phyloP scores from a whole-genome alignment of 768 basidiomycete genomes.

The Amanita muscaria region DNA sequence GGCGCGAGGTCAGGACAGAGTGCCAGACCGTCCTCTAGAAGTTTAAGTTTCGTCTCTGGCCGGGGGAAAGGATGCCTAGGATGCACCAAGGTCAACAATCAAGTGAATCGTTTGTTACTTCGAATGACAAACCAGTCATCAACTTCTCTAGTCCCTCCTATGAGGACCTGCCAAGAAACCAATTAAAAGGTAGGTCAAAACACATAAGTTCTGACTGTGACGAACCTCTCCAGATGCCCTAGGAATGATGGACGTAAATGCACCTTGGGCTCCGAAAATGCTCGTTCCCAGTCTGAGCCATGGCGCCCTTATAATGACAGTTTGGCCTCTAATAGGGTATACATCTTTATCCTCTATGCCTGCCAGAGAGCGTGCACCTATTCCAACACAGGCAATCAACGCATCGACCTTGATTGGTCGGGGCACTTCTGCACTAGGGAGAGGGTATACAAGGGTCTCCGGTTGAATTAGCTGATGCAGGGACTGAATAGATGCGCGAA shows the following conservation, averaged over 20 bases:
- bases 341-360: slow-evolving; percentile 74
- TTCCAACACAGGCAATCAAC: slow-evolving; percentile 61
- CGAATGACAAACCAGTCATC: slow-evolving; percentile 44
- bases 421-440: not conserved
- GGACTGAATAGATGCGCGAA: slow-evolving; percentile 57
- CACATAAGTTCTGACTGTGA: too few species aligned
- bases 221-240: slow-evolving; percentile 7
- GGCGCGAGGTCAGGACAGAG: slow-evolving; percentile 52
- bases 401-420: slow-evolving; percentile 27
- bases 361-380: slow-evolving; percentile 66
- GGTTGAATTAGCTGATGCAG: slow-evolving; percentile 56
- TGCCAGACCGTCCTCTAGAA: slow-evolving; percentile 42
- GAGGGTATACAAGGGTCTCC: slow-evolving; percentile 30
- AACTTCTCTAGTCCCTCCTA: slow-evolving; percentile 47
- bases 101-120: too few species aligned
- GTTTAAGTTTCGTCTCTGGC: slow-evolving; percentile 50
- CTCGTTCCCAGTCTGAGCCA: slow-evolving; percentile 52
- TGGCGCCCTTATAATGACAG: slow-evolving; percentile 66
- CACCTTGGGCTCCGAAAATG: slow-evolving; percentile 28
- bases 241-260: slow-evolving; percentile 58
- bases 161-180: slow-evolving; percentile 37
- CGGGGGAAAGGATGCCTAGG: slow-evolving; percentile 57
- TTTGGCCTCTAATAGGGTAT: slow-evolving; percentile 79
- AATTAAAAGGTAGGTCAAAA: too few species aligned
- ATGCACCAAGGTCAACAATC: not conserved